Evolutionary conservation across 257 asterid genomes (phyloP), one percentile per base, ranked within the genome.

Genomic region (Solanum phureja): DNA sequence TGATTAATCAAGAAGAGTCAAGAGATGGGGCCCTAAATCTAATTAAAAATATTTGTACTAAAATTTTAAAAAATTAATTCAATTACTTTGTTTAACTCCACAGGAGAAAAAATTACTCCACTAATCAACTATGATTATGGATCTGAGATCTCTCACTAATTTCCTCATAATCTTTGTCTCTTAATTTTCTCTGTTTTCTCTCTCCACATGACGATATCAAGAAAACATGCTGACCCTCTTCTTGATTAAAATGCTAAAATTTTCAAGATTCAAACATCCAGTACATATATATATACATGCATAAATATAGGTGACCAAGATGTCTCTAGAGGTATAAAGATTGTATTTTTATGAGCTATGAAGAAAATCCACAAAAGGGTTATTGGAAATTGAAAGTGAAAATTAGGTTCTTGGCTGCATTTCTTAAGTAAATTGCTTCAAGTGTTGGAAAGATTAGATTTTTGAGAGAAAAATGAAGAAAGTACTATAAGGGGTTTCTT

Each of bases 391-490:
- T 21, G 13, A 42, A 16, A 24, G 68, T 81, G 40, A 9, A 81
- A 16, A 49, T 29, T 49, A 82, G 69, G 27, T 82, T 82, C 44
- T 49, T 82, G 19, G 69, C 42, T 82, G 68, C 85, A 46, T 46
- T 49, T 49, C n/a, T 29, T 1, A 79, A 79, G 85, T 79, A 46
- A 81, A 46, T 29, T 81, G 34, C 85, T 4, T 34, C n/a, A 46
- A 29, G 2, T 46, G 27, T 46, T 27, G 0, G 5, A 49, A 81
- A 49, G 85, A 49, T 82, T 37, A 10, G 87, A 31, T 29, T 87
- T 85, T 58, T 75, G 88, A 87, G 81, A 81, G 86, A 49, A 84
- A 90, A 84, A 89, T 40, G 58, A 76, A 76, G 27, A 13, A 40
- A 76, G 6, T 76, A 76, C 34, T 38, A n/a, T 40, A 76, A 38